Conservation (phyloP, 2,329 filamentous ascomycete genomes). For the Magnaporthiopsis incrustans region DNA sequence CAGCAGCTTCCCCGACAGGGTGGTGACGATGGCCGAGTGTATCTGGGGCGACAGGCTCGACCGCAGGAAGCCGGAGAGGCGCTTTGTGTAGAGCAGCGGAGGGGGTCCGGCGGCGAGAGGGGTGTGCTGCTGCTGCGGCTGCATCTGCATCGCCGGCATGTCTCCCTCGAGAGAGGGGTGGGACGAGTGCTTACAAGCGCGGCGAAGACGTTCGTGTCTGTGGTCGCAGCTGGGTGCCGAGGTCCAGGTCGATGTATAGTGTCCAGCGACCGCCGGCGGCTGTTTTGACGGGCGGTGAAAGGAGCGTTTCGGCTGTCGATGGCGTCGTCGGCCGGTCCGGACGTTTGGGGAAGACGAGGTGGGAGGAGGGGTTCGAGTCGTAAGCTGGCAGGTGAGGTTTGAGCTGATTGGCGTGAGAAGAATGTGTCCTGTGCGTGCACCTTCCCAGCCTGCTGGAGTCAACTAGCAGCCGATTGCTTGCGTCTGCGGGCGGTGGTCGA, state of each 20-base stretch:
- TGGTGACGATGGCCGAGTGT: conserved; percentile 52
- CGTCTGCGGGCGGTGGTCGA: background rate
- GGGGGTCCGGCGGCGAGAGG: conserved; percentile 20
- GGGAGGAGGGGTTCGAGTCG: background rate
- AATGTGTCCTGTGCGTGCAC: background rate
- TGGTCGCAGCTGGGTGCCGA: background rate
- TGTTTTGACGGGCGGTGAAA: background rate
- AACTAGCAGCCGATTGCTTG: background rate
- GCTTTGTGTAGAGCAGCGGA: conserved; percentile 57
- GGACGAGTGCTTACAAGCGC: background rate
- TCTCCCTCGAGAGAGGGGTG: background rate
- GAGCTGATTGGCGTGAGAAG: background rate
- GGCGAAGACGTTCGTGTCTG: too few species aligned
- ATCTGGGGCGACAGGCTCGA: conserved; percentile 49
- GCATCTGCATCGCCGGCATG: background rate
- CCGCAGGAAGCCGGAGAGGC: conserved; percentile 53
- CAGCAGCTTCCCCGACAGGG: conserved; percentile 54
- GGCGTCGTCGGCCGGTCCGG: background rate
- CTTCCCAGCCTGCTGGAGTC: too few species aligned
- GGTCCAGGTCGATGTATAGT: background rate
- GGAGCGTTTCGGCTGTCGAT: background rate
- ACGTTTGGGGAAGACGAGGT: background rate
- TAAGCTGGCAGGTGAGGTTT: too few species aligned
- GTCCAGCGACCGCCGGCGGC: background rate
- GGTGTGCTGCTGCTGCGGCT: background rate